A percentile compares a stretch with the other conserved stretches of the same genome.
phyloP scores from a whole-genome alignment of 2,329 filamentous ascomycete genomes.

The Aspergillus transmontanensis region DNA sequence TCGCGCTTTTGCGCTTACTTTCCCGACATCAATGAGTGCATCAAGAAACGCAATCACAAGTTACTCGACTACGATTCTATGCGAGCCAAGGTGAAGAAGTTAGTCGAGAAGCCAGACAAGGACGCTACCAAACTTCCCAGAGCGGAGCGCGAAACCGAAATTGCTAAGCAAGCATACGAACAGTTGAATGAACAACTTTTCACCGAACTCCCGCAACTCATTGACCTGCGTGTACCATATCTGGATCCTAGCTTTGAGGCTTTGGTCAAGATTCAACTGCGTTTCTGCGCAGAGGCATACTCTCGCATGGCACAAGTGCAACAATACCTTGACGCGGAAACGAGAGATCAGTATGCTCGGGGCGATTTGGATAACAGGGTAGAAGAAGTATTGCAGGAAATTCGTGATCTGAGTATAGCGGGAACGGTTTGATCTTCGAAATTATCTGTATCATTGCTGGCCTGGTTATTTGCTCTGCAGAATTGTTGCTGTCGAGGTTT shows the following conservation, averaged over 20 bases:
- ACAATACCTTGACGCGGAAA: slow-evolving; percentile 95
- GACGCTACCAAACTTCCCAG: slow-evolving; percentile 94
- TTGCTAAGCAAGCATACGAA: slow-evolving; percentile 91
- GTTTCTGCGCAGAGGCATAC: slow-evolving; percentile 98
- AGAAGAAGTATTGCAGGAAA: slow-evolving; percentile 95
- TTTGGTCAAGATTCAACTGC: slow-evolving; percentile 95
- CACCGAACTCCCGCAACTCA: slow-evolving; percentile 88
- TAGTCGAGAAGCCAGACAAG: slow-evolving; percentile 98
- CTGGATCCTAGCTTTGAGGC: slow-evolving; percentile 97
- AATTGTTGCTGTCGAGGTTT: background rate
- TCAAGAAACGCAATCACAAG: slow-evolving; percentile 98
- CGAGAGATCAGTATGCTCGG: slow-evolving; percentile 91
- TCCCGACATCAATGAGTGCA: slow-evolving; percentile 97
- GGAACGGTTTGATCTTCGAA: slow-evolving; percentile 59
- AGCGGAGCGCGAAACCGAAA: slow-evolving; percentile 93
- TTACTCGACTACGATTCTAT: slow-evolving; percentile 97
- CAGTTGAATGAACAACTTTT: slow-evolving; percentile 96
- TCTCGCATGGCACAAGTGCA: slow-evolving; percentile 98
- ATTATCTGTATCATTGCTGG: slow-evolving; percentile 10
- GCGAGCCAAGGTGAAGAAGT: slow-evolving; percentile 92
- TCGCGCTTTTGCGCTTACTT: slow-evolving; percentile 97
- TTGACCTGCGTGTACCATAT: slow-evolving; percentile 95
- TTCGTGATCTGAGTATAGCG: slow-evolving; percentile 91
- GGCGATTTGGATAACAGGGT: slow-evolving; percentile 89
- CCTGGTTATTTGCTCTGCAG: slow-evolving; percentile 15